Conservation (phyloP, 2,329 filamentous ascomycete species). For the Neonectria magnoliae region DNA sequence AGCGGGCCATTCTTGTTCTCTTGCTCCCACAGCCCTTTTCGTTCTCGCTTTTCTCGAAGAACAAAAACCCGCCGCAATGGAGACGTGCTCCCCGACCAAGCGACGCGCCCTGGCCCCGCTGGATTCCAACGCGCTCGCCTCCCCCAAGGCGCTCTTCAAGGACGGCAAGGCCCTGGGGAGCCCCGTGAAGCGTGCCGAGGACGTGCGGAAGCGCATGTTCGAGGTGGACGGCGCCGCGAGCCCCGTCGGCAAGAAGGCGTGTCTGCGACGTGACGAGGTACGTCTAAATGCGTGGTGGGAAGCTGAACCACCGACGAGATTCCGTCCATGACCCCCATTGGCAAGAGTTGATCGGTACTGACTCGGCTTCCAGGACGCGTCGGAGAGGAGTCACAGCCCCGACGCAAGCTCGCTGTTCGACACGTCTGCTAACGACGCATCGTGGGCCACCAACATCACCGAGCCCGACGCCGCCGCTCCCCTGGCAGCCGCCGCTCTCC, state of each 20-base stretch:
- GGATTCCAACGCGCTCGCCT: conserved; percentile 55
- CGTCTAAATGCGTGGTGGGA: conserved; percentile 17
- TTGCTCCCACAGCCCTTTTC: not conserved
- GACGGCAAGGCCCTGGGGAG: conserved; percentile 26
- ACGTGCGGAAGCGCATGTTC: conserved; percentile 44
- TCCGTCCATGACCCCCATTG: not conserved
- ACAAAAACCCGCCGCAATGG: conserved; percentile 35
- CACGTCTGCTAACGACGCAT: conserved; percentile 56
- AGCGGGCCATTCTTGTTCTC: not conserved
- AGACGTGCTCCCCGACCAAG: conserved; percentile 52
- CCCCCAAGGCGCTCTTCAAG: conserved; percentile 42
- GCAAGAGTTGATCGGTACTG: conserved; percentile 8
- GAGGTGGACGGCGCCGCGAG: conserved; percentile 36
- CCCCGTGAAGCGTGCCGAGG: conserved; percentile 37
- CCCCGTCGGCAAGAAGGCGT: conserved; percentile 47
- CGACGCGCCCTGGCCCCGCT: conserved; percentile 60
- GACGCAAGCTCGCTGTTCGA: conserved; percentile 63
- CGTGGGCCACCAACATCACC: conserved; percentile 60
- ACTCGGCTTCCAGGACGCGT: conserved; percentile 36
- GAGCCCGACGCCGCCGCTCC: conserved; percentile 53
- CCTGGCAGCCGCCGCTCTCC: conserved; percentile 21
- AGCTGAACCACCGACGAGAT: not conserved
- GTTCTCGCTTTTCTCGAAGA: not conserved
- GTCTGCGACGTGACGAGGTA: conserved; percentile 47
- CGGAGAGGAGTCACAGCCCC: conserved; percentile 49